phyloP scores from a whole-genome alignment of 129 eudicot genomes.

The Pittosporum tobira region DNA sequence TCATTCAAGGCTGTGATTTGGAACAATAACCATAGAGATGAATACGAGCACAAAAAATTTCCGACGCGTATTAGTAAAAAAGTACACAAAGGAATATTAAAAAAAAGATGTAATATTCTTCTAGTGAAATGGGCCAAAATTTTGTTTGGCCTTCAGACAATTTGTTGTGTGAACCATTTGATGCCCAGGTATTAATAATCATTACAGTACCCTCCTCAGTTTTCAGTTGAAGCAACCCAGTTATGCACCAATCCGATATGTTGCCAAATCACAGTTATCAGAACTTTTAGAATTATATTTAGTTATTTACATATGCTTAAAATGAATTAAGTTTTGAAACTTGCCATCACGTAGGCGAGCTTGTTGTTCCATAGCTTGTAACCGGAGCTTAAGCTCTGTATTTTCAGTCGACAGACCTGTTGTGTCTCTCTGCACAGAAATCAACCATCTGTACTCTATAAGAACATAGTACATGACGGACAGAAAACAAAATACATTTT shows the following conservation, averaged over 20 bases:
- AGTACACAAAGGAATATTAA: not conserved
- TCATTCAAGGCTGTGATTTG: conserved; percentile 67
- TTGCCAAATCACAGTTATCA: too few species aligned
- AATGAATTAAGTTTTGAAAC: conserved; percentile 1
- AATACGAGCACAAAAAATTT: too few species aligned
- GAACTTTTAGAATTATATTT: too few species aligned
- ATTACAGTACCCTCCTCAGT: too few species aligned
- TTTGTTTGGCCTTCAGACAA: too few species aligned
- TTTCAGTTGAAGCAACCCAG: not conserved
- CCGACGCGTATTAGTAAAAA: too few species aligned
- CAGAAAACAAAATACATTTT: too few species aligned
- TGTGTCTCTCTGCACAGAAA: conserved; percentile 66
- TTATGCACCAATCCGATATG: not conserved
- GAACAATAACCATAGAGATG: conserved; percentile 1
- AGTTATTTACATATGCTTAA: not conserved
- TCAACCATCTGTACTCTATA: conserved; percentile 7
- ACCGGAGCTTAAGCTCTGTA: conserved; percentile 67
- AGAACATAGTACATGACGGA: not conserved
- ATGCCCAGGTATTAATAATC: too few species aligned
- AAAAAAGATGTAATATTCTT: too few species aligned
- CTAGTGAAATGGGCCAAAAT: too few species aligned
- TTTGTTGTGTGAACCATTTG: too few species aligned
- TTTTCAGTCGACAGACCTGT: conserved; percentile 59
- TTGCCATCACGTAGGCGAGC: conserved; percentile 91
- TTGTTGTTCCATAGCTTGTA: conserved; percentile 94